Conservation (phyloP, 306 rosid genomes). For the Pachyrhizus erosus region DNA sequence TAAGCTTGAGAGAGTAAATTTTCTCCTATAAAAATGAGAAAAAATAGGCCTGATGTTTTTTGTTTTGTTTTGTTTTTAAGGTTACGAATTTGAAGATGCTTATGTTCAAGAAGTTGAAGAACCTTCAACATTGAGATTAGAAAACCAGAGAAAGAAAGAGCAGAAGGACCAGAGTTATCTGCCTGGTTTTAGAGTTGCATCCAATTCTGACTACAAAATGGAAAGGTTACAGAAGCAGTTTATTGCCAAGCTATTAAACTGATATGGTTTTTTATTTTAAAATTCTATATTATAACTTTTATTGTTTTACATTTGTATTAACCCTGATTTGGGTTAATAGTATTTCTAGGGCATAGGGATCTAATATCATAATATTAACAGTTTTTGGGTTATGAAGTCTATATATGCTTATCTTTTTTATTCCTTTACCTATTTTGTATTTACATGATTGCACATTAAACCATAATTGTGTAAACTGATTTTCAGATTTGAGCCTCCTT, state of each 20-base stretch:
- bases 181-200: slow-evolving; percentile 81
- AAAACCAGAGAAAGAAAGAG: slow-evolving; percentile 57
- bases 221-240: slow-evolving; percentile 66
- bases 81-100: slow-evolving; percentile 75
- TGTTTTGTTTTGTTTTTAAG: slow-evolving; percentile 48
- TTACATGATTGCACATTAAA: slow-evolving; percentile 34
- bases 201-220: slow-evolving; percentile 76
- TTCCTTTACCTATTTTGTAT: slow-evolving; percentile 27
- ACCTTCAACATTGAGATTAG: slow-evolving; percentile 63
- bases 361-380: slow-evolving; percentile 20
- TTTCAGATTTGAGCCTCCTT: slow-evolving; percentile 87
- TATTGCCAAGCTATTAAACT: slow-evolving; percentile 6
- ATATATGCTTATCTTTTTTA: slow-evolving; percentile 23
- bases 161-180: slow-evolving; percentile 61
- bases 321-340: slow-evolving; percentile 22
- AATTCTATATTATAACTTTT: not conserved
- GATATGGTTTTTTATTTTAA: slow-evolving; percentile 9
- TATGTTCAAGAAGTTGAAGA: slow-evolving; percentile 83
- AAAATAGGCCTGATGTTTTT: slow-evolving; percentile 17
- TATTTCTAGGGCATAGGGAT: slow-evolving; percentile 9
- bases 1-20: slow-evolving; percentile 10
- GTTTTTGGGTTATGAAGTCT: slow-evolving; percentile 22
- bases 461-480: slow-evolving; percentile 39
- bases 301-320: slow-evolving; percentile 33
- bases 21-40: slow-evolving; percentile 21